Base-by-base conservation (phyloP, 768 basidiomycete species). In the Macrolepiota albuminosa region DNA sequence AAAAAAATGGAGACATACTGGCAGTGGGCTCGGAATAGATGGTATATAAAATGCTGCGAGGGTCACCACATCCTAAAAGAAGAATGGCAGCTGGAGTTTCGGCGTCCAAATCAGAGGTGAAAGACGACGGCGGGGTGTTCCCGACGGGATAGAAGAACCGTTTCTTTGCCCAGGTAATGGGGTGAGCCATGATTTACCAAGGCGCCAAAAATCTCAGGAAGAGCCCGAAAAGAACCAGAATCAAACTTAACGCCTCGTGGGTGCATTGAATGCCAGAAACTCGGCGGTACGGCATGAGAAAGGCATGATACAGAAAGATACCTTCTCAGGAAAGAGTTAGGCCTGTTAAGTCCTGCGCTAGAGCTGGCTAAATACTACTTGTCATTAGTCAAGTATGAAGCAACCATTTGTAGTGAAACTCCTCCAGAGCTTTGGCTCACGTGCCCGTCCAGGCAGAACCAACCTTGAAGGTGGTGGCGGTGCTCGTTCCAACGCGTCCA, bases 131-230 rank as follows among this genome's bases (percentile, higher is more conserved):
- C 4, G 83, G 74, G 0, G 85, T 85, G 64, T 85, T 85, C 37
- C 86, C 85, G 14, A 84, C 71, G 2, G 84, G 79, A 67, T 85
- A 86, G 71, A 84, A 86, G 59, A 76, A 81, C 2, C 68, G 68
- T 61, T 74, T 76, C 11, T 70, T 74, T 3, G 75, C 78, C 75
- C 76, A 81, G n/a, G 70, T 61, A 3, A 81, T 59, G 3, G 78
- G 74, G 52, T 79, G 76, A 4, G 79, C 69, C 82, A 84, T 81
- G 31, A n/a, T 54, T 54, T 31, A 5, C 16, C 6, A 43, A 29
- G 5, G 54, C 14, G 29, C 36, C 21, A 24, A 6, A 33, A 40
- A 50, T 5, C 4, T 16, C 13, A 36, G 10, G n/a, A 11, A 24
- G n/a, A 37, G 16, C 24, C n/a, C 29, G 3, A 11, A 2, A 39